These are phyloP conservation scores for Chrysanthemum makinoi DNA, from an alignment of 129 eudicot genomes.

Conservation along the genomic window DNA sequence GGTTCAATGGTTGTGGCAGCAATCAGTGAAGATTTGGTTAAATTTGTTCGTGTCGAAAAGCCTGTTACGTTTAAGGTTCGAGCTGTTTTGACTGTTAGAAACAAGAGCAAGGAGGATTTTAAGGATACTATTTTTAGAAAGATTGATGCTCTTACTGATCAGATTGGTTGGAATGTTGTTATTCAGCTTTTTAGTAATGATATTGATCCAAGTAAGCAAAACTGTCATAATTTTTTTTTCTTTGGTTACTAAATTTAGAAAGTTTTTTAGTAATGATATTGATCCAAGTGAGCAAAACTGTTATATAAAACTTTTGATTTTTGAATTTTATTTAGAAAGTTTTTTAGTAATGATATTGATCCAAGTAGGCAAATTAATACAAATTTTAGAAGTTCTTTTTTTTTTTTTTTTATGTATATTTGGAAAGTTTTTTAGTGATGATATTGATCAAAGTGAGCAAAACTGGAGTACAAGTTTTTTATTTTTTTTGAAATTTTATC, in stretches of 20 bases:
- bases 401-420: no score
- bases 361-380: no score
- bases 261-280: conserved; percentile 69
- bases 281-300: conserved; percentile 64
- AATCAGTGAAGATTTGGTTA: conserved; percentile 73
- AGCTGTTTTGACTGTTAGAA: conserved; percentile 82
- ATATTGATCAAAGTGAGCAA: no score
- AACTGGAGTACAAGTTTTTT: no score
- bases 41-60: conserved; percentile 47
- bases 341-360: no score
- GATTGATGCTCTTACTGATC: conserved; percentile 67
- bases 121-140: conserved; percentile 62
- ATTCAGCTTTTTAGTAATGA: conserved; percentile 72
- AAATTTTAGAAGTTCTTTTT: no score
- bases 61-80: conserved; percentile 70
- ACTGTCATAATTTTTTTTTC: no score
- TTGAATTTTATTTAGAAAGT: no score
- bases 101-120: conserved; percentile 78
- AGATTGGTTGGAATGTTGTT: conserved; percentile 76
- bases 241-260: no score
- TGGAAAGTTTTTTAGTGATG: no score
- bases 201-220: conserved; percentile 77
- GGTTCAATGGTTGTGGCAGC: conserved; percentile 52
- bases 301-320: no score
- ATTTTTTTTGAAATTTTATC: no score